Evolutionary conservation across 805 yeast genomes (phyloP).

Genomic region (Yueomyces sinensis): DNA sequence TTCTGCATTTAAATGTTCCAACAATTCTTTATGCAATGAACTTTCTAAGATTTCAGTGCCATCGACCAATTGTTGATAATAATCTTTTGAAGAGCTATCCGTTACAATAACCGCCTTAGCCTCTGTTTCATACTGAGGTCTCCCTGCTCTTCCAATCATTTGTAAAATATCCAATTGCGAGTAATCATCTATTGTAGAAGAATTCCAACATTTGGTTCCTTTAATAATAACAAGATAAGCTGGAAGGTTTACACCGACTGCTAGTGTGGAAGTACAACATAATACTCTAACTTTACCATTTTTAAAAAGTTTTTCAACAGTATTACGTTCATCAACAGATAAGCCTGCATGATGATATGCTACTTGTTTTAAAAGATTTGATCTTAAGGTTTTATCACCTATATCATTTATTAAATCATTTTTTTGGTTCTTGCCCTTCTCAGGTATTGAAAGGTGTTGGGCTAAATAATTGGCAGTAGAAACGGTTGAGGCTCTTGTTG

Average conservation of each 20-base stretch:
- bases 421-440: not conserved
- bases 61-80: slow-evolving; percentile 30
- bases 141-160: slow-evolving; percentile 56
- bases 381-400: slow-evolving; percentile 5
- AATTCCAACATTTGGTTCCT: slow-evolving; percentile 47
- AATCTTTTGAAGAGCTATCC: slow-evolving; percentile 18
- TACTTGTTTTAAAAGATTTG: slow-evolving; percentile 25
- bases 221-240: slow-evolving; percentile 48
- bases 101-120: slow-evolving; percentile 39
- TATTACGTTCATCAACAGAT: slow-evolving; percentile 30
- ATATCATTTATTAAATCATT: not conserved
- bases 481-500: slow-evolving; percentile 36
- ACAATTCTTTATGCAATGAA: slow-evolving; percentile 27
- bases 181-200: slow-evolving; percentile 37
- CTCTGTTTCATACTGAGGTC: slow-evolving; percentile 42
- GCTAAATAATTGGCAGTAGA: slow-evolving; percentile 32
- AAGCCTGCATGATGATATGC: slow-evolving; percentile 52
- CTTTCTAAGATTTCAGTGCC: slow-evolving; percentile 37
- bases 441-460: slow-evolving; percentile 1
- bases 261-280: slow-evolving; percentile 47
- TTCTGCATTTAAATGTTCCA: slow-evolving; percentile 33
- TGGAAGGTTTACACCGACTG: slow-evolving; percentile 50
- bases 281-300: slow-evolving; percentile 30
- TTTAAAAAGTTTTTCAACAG: slow-evolving; percentile 33
- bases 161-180: slow-evolving; percentile 43